Evolutionary conservation across 2,329 filamentous ascomycete species (phyloP), one percentile per base, ranked within the genome.

Genomic region (Aotearoamyces nothofagi): DNA sequence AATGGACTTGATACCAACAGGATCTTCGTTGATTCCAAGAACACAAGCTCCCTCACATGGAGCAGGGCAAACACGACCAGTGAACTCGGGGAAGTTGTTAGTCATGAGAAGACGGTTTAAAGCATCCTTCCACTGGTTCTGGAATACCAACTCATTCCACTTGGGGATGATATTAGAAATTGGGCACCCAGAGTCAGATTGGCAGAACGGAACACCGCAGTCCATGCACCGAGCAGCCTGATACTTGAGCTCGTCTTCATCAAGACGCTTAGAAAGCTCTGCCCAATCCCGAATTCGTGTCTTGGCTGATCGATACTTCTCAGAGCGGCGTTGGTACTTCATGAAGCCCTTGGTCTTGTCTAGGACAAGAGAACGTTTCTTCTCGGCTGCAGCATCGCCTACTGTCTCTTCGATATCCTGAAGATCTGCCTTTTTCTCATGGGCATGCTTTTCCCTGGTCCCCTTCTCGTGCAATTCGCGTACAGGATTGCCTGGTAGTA

Each of bases 1-100:
- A 37, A 96, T 93, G 0, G 83, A 93, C 63, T 96, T 96, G 66
- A 96, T 96, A 40, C 87, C 87, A 22, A 96, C 87, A 4, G 87
- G 86, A 43, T 94, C 86, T 52, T 93, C 86, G 47, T 92, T 94
- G 58, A 96, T 96, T 26, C 87, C 87, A 25, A 96, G 67, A 35
- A 94, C 87, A 49, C 87, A 96, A 34, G 87, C 84, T 54, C 87
- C 87, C 56, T 96, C 87, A 46, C 87, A 96, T 55, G 87, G 87
- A 47, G 87, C 87, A 34, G 87, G 87, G 56, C 87, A 96, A 34
- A 94, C 87, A 61, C 87, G 86, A 32, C 87, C 87, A 43, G 87
- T 96, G 55, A 94, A 94, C 52, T 96, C 87, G 4, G 87, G 87
- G 66, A 96, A 94, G 59, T 94, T 94, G 63, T 96, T 94, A 40